Conservation (phyloP, 73 alveolate genomes). For the Paramecium sexaurelia region DNA sequence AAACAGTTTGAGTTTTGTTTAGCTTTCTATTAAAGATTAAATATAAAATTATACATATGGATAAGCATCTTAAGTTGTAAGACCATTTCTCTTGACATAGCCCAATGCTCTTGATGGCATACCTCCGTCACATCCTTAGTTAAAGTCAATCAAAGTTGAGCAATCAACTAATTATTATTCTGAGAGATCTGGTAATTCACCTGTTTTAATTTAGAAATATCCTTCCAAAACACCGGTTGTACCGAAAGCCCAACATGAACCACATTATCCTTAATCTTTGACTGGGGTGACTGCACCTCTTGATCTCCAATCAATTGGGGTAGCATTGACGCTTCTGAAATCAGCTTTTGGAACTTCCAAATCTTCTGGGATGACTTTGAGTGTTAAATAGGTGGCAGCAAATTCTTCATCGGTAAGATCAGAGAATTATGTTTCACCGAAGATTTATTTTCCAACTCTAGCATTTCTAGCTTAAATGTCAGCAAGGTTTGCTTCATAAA, state of each 20-base stretch:
- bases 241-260: slow-evolving; percentile 98
- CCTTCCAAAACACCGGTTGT: slow-evolving; percentile 94
- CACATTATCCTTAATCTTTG: slow-evolving; percentile 83
- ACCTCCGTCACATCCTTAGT: slow-evolving; percentile 85
- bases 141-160: slow-evolving; percentile 67
- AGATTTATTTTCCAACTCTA: background rate
- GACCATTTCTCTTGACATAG: slow-evolving; percentile 63
- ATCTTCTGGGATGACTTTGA: slow-evolving; percentile 72
- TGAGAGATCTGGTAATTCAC: slow-evolving; percentile 62
- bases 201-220: slow-evolving; percentile 48
- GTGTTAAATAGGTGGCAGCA: slow-evolving; percentile 17
- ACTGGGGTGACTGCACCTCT: slow-evolving; percentile 74
- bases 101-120: slow-evolving; percentile 74
- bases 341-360: slow-evolving; percentile 28
- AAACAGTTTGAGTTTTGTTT: background rate
- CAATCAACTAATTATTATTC: slow-evolving; percentile 84
- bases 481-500: background rate
- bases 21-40: slow-evolving; percentile 20
- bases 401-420: slow-evolving; percentile 68
- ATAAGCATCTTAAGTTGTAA: slow-evolving; percentile 47
- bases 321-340: background rate
- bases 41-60: slow-evolving; percentile 26
- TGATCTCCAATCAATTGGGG: slow-evolving; percentile 76
- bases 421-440: slow-evolving; percentile 63
- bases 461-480: background rate